These are phyloP conservation scores for Collybiopsis confluens DNA, from an alignment of 768 basidiomycete species.

Conservation along the genomic window DNA sequence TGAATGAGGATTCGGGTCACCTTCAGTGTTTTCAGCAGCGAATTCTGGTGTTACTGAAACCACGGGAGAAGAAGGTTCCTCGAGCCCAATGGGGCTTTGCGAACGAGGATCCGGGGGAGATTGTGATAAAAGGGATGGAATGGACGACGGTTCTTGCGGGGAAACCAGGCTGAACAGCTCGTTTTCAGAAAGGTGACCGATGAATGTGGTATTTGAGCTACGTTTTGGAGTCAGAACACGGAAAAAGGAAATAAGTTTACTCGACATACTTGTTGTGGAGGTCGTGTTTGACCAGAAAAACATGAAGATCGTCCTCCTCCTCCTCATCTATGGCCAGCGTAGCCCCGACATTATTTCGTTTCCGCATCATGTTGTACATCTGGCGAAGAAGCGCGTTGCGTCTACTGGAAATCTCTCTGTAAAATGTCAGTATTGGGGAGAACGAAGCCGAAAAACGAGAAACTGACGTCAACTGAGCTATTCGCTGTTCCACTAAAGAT, in stretches of 20 bases:
- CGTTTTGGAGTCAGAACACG: constrained; percentile 6
- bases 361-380: constrained; percentile 64
- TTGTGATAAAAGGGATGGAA: neutral
- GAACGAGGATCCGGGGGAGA: no score
- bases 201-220: constrained; percentile 31
- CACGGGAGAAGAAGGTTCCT: no score
- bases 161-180: constrained; percentile 10
- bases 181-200: constrained; percentile 11
- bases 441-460: neutral
- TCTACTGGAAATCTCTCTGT: constrained; percentile 57
- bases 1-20: constrained; percentile 31
- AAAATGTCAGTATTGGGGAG: constrained; percentile 3
- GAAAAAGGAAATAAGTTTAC: constrained; percentile 2
- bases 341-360: constrained; percentile 41
- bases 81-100: no score
- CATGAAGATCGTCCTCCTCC: constrained; percentile 38
- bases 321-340: constrained; percentile 34
- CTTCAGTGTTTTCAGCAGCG: constrained; percentile 14
- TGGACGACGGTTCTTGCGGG: neutral
- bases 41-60: neutral
- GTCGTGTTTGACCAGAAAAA: constrained; percentile 56
- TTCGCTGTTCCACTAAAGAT: constrained; percentile 24
- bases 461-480: constrained; percentile 28
- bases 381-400: constrained; percentile 69
- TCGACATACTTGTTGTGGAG: constrained; percentile 44